Evolutionary conservation across 2,329 filamentous ascomycete genomes (phyloP).

Genomic region (Sphaerulina musiva): DNA sequence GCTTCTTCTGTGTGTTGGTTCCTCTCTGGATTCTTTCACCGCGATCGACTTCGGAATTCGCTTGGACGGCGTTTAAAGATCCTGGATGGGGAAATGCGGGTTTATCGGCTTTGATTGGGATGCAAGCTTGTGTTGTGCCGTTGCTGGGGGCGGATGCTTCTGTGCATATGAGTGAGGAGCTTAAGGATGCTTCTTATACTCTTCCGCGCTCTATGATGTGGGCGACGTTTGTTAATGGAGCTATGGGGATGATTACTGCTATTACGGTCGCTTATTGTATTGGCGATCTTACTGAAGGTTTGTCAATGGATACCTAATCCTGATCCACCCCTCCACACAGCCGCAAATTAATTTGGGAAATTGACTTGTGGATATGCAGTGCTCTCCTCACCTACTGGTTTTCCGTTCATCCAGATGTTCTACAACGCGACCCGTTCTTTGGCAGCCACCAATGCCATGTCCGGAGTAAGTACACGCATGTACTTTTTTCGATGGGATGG

Average conservation of each 20-base stretch:
- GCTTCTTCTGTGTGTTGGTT: constrained; percentile 21
- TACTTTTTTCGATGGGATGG: not conserved
- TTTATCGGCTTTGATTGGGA: constrained; percentile 39
- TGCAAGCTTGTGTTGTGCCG: constrained; percentile 19
- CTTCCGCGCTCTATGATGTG: constrained; percentile 23
- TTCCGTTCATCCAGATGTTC: constrained; percentile 25
- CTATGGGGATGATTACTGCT: constrained; percentile 15
- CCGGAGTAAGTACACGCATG: constrained; percentile 13
- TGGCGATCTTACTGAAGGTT: constrained; percentile 14
- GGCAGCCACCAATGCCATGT: constrained; percentile 22
- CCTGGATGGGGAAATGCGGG: constrained; percentile 36
- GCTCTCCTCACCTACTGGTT: constrained; percentile 24
- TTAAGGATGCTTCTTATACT: constrained; percentile 23
- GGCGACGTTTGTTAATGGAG: constrained; percentile 14
- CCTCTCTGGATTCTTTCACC: constrained; percentile 13
- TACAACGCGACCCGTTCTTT: constrained; percentile 24
- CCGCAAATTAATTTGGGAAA: not conserved
- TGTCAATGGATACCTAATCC: not conserved
- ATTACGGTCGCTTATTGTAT: constrained; percentile 20
- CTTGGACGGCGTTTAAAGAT: constrained; percentile 13
- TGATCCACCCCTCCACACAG: not conserved
- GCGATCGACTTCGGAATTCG: constrained; percentile 18
- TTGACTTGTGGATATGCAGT: constrained; percentile 12
- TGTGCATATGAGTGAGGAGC: constrained; percentile 24
- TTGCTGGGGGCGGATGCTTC: constrained; percentile 19